These are phyloP conservation scores for Pelargonium australe DNA, from an alignment of 441 rosid genomes.

Conservation along the genomic window DNA sequence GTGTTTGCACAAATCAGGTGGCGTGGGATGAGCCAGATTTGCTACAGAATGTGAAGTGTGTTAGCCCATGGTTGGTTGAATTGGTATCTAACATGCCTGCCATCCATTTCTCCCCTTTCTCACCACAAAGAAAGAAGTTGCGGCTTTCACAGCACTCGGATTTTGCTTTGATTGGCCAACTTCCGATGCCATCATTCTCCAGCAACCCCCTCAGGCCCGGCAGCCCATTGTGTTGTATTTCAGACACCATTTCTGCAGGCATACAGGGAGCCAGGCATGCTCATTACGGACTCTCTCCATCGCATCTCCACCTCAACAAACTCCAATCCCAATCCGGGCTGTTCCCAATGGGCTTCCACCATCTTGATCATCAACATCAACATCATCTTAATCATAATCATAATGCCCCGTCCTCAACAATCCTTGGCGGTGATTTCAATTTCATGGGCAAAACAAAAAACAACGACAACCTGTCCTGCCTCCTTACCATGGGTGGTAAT, in stretches of 20 bases:
- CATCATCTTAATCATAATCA: no score
- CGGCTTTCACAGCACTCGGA: slow-evolving; percentile 50
- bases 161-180: slow-evolving; percentile 50
- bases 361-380: slow-evolving; percentile 9
- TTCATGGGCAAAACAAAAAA: slow-evolving; percentile 26
- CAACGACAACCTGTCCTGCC: slow-evolving; percentile 61
- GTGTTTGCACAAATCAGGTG: slow-evolving; percentile 37
- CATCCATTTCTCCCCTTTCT: slow-evolving; percentile 58
- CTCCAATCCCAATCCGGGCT: slow-evolving; percentile 37
- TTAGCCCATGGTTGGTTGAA: slow-evolving; percentile 91
- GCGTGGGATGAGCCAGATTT: slow-evolving; percentile 98
- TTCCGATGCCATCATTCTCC: slow-evolving; percentile 59
- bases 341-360: slow-evolving; percentile 38
- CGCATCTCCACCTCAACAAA: slow-evolving; percentile 65
- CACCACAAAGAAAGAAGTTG: slow-evolving; percentile 80
- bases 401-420: no score
- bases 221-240: slow-evolving; percentile 56
- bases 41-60: slow-evolving; percentile 86
- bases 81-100: slow-evolving; percentile 70
- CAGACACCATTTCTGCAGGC: slow-evolving; percentile 83
- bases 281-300: slow-evolving; percentile 59
- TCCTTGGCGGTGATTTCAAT: slow-evolving; percentile 3
- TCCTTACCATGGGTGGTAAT: slow-evolving; percentile 60
- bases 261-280: slow-evolving; percentile 99
- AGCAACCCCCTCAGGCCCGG: slow-evolving; percentile 47